Base-by-base conservation (phyloP, 164 flowering plant species). In the Buxus sempervirens region DNA sequence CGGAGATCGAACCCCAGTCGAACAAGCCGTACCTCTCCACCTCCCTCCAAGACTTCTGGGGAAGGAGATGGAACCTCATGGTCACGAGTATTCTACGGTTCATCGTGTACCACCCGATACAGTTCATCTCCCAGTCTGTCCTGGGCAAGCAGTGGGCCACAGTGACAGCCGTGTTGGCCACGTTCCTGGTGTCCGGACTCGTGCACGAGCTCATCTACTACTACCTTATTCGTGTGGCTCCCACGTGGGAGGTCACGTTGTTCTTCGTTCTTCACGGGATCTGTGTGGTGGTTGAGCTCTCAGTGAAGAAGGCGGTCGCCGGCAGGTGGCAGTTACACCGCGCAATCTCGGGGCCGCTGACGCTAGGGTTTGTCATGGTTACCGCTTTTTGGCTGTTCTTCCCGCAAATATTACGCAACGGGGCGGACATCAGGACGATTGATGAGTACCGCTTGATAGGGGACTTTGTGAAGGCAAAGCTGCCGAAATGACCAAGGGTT, bases 331-430 rank as follows among this genome's bases (percentile, higher is more conserved):
- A 53, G 54, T 14, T 72, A 61, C 78, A 67, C 2, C 58, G 56
- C 54, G 79, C 49, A n/a, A 55, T 69, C 38, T 68, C 65, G 62
- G 67, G 57, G 9, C 2, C 23, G 23, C 23, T 81, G 28, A 75
- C 84, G 36, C 60, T 85, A 51, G 83, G 62, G 41, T 75, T 85
- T 32, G 78, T 83, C 67, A 67, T 59, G 63, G 79, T 51, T 21
- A 85, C 87, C 2, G 82, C 67, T 1, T 63, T 51, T 21, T 80
- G 83, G 83, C 64, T 81, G 71, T 82, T 85, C 61, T 80, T 82
- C 36, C 86, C 89, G 26, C 85, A 67, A 63, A 8, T 83, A 12
- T 5, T 71, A 23, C 73, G 87, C 76, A 58, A 28, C 27, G 77
- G 82, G 4, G 70, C 58, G 32, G 81, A 75, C 21, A 64, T 9